Evolutionary conservation across 257 asterid genomes (phyloP).

Genomic region (Ligustrum vulgare): DNA sequence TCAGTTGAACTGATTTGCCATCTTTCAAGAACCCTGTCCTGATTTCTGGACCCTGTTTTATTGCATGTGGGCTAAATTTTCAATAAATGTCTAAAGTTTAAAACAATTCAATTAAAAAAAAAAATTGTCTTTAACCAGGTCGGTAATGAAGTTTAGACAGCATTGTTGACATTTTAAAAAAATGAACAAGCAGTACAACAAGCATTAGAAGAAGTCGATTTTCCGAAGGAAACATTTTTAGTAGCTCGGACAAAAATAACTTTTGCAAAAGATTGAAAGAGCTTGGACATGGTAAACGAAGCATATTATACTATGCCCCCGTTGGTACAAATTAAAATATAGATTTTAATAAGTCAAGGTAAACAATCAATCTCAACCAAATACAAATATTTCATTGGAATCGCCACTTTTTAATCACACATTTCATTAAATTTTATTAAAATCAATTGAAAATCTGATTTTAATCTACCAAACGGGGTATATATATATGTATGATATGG

Average conservation of each 20-base stretch:
- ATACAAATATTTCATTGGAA: no score
- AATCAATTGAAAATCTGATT: no score
- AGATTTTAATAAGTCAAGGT: no score
- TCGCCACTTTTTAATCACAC: no score
- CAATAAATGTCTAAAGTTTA: background rate
- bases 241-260: background rate
- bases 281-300: background rate
- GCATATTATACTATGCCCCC: background rate
- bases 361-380: no score
- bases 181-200: background rate
- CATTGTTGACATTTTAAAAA: background rate
- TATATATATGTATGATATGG: no score
- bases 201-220: background rate
- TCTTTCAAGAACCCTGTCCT: constrained; percentile 56
- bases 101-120: background rate
- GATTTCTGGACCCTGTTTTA: constrained; percentile 48
- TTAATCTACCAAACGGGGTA: no score
- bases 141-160: no score
- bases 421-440: no score
- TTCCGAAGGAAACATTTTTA: background rate
- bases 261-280: background rate
- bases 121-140: background rate
- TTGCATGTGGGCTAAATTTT: background rate
- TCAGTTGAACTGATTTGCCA: constrained; percentile 43
- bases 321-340: no score